Conservation (phyloP, 352 stramenopile genomes). For the Phytophthora pistaciae region DNA sequence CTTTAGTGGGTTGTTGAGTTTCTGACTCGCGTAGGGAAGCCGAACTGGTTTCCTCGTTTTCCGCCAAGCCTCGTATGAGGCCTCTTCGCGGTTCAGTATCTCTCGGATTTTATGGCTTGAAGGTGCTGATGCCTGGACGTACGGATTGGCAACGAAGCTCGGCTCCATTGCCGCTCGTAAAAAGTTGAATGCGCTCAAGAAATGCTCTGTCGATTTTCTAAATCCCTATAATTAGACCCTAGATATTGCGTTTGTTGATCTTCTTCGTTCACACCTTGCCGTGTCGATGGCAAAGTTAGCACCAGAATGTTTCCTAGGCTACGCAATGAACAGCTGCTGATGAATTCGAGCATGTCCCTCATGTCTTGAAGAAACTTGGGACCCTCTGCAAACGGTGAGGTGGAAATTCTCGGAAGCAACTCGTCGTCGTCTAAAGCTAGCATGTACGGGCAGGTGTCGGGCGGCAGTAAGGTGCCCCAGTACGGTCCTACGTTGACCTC, state of each 20-base stretch:
- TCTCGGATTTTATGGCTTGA: constrained; percentile 56
- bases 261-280: not conserved
- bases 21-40: constrained; percentile 53
- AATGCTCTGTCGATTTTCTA: not conserved
- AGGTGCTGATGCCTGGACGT: constrained; percentile 44
- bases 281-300: constrained; percentile 12
- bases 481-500: constrained; percentile 31
- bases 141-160: constrained; percentile 64
- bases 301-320: constrained; percentile 20
- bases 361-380: constrained; percentile 45
- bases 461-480: constrained; percentile 20
- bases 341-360: constrained; percentile 37
- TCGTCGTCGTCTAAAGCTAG: constrained; percentile 29
- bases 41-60: constrained; percentile 48
- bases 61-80: constrained; percentile 52
- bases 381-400: constrained; percentile 36
- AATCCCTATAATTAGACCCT: constrained; percentile 18
- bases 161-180: constrained; percentile 48
- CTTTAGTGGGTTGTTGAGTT: constrained; percentile 58
- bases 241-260: not conserved
- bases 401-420: constrained; percentile 34
- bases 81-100: constrained; percentile 64
- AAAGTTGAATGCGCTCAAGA: not conserved
- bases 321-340: constrained; percentile 27
- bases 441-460: constrained; percentile 23